Evolutionary conservation across 2,329 filamentous ascomycete genomes (phyloP), one percentile per base, ranked within the genome.

Genomic region (Penicillium frequentans): DNA sequence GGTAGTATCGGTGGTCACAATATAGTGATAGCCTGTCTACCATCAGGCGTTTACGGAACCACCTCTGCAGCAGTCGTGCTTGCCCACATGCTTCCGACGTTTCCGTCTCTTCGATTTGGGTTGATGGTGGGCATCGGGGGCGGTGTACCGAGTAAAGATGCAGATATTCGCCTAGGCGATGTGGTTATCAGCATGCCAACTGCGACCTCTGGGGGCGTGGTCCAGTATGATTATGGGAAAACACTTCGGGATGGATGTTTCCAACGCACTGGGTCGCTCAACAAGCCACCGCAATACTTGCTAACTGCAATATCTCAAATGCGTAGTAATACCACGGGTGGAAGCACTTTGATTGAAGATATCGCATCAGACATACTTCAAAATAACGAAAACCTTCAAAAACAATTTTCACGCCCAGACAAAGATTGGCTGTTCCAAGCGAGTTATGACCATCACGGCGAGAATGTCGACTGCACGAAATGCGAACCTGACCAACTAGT

Each of bases 111-210:
- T 16, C 58, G 51, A 5, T 19, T 61, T 7, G 43, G 56, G 19
- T 33, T 68, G 21, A 55, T 68, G 55, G 59, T 64, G 0, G 66
- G 64, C 11, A 64, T 68, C 29, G 66, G 57, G 6, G 64, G 66
- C 5, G 66, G 64, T 11, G 57, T 61, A 3, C 66, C 64, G 1
- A 49, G 46, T 21, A 51, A 16, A 19, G 3, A 48, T 23, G 11
- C 23, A 6, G 49, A 52, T 42, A 33, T 56, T 24, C 49, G 49
- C 10, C 27, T 56, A 10, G 54, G 54, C 23, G 49, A 56, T 37
- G 33, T 52, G 13, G 52, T 49, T 11, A 49, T 56, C 24, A 33
- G 49, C 23, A 43, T 24, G 24, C 46, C 46, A 19, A 33, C 27
- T 21, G 7, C 16, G 7, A 6, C 19, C 8, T 48, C 7, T 3